Evolutionary conservation across 2,329 filamentous ascomycete species (phyloP).

Genomic region (Fusarium phyllophilum): DNA sequence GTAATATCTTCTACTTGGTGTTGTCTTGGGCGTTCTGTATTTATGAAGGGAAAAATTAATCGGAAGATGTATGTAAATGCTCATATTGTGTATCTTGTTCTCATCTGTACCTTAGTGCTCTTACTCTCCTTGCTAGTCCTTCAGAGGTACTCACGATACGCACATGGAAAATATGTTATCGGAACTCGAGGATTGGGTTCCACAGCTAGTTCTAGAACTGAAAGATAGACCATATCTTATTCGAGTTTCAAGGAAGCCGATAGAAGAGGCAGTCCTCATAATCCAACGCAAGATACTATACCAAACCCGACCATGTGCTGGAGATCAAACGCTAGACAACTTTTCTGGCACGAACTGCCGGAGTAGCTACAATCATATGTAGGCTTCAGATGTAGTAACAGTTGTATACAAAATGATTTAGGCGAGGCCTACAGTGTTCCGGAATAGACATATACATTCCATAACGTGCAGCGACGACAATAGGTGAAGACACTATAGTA

Average conservation of each 20-base stretch:
- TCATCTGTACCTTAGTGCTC: neutral
- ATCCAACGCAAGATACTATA: too few species aligned
- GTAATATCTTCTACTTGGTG: neutral
- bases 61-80: fast-evolving
- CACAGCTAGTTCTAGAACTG: neutral
- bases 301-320: too few species aligned
- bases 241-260: neutral
- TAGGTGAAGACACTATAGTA: neutral
- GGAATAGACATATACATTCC: neutral
- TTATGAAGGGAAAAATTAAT: fast-evolving
- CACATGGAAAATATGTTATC: fast-evolving
- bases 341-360: too few species aligned
- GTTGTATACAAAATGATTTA: neutral
- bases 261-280: neutral
- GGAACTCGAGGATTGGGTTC: fast-evolving
- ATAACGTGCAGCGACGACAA: neutral
- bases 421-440: neutral
- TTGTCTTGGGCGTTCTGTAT: neutral
- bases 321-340: too few species aligned
- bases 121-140: neutral
- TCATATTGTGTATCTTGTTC: neutral
- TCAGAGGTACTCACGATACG: neutral
- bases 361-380: too few species aligned
- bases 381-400: too few species aligned
- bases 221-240: fast-evolving